Evolutionary conservation across 2,329 filamentous ascomycete genomes (phyloP).

Genomic region (Lasiodiplodia hormozganensis): DNA sequence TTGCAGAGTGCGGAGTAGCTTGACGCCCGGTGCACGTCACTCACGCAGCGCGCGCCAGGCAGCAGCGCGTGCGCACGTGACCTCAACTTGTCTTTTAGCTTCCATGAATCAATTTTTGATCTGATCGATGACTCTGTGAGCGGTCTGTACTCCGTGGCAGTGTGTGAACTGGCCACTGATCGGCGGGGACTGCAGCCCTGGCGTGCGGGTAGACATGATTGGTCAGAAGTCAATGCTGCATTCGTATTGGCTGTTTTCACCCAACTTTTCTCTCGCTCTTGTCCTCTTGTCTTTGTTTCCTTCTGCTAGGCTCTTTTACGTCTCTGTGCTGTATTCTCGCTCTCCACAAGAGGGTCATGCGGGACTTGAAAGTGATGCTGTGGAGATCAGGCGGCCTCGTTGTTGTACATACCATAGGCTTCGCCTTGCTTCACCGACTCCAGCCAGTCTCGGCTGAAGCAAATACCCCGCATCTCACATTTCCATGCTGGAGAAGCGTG

Average conservation of each 20-base stretch:
- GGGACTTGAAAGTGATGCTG: not conserved
- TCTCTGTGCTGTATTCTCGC: not conserved
- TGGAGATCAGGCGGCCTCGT: not conserved
- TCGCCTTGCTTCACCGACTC: not conserved
- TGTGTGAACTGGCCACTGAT: not conserved
- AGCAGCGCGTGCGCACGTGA: constrained; percentile 19
- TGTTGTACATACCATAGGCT: not conserved
- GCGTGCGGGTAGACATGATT: not conserved
- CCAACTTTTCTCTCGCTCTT: not conserved
- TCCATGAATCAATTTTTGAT: not conserved
- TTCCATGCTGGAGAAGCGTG: not conserved
- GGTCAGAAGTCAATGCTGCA: not conserved
- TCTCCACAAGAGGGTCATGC: not conserved
- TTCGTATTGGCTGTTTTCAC: constrained; percentile 1
- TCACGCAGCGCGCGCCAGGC: constrained; percentile 10
- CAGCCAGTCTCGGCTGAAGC: not conserved
- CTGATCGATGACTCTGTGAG: not conserved
- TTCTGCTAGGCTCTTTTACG: not conserved
- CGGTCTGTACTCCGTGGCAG: not conserved
- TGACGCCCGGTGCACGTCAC: constrained; percentile 2
- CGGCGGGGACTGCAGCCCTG: not conserved
- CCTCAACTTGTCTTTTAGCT: not conserved
- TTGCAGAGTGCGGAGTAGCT: constrained; percentile 4
- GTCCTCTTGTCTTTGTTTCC: not conserved
- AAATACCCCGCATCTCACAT: not conserved